A percentile compares a stretch with the other conserved stretches of the same genome.
These are phyloP conservation scores for Malus asiatica DNA, from an alignment of 306 rosid genomes.

Conservation along the genomic window DNA sequence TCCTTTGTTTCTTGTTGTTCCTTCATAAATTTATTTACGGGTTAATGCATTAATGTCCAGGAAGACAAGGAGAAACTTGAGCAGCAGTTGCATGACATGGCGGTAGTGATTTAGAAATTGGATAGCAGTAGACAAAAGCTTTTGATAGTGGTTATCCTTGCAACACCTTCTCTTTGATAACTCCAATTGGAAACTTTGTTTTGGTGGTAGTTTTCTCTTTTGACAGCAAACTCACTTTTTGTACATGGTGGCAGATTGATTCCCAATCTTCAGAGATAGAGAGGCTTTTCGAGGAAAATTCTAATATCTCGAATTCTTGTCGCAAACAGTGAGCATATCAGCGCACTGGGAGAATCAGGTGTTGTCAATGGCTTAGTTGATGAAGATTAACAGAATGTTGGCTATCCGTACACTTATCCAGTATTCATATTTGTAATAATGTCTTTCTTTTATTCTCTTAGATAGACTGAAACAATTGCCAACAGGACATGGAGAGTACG, in stretches of 20 bases:
- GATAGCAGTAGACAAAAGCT: conserved; percentile 94
- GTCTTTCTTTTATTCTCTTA: too few relatives aligned
- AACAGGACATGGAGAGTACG: too few relatives aligned
- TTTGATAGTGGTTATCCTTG: conserved; percentile 58
- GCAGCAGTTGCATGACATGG: conserved; percentile 90
- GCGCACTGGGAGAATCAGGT: conserved; percentile 45
- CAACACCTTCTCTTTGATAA: not conserved
- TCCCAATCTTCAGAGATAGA: conserved; percentile 87
- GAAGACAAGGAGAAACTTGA: conserved; percentile 85
- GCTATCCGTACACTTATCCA: too few relatives aligned
- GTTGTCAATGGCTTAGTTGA: too few relatives aligned
- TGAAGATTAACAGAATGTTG: too few relatives aligned
- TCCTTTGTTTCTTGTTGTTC: conserved; percentile 2
- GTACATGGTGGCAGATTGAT: conserved; percentile 58
- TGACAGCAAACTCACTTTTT: conserved; percentile 15
- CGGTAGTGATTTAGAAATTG: conserved; percentile 77
- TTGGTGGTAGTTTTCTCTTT: conserved; percentile 18
- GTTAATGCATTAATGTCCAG: conserved; percentile 26
- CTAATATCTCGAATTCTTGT: conserved; percentile 56
- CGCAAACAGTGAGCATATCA: conserved; percentile 50
- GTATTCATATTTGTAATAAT: too few relatives aligned
- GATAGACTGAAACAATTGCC: too few relatives aligned
- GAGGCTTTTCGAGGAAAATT: conserved; percentile 88
- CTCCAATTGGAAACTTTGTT: not conserved
- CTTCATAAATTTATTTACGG: not conserved